phyloP scores from a whole-genome alignment of 2,329 filamentous ascomycete species.

The Achaetomium macrosporum region DNA sequence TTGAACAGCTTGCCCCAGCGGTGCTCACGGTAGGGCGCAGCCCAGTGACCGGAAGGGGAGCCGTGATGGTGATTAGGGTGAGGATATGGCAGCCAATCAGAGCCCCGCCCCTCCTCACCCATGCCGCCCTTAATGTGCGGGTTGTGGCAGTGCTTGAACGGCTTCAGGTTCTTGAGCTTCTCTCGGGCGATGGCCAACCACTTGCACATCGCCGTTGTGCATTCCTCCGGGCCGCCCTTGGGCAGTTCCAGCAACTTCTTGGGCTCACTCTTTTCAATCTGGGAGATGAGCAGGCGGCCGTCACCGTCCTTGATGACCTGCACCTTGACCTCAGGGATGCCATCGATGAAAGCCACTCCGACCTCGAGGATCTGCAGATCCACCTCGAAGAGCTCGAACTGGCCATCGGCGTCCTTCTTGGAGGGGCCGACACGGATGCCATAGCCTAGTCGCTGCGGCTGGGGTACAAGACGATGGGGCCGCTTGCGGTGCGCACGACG shows the following conservation, averaged over 20 bases:
- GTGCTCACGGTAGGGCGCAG: constrained; percentile 22
- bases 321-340: constrained; percentile 51
- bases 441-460: constrained; percentile 42
- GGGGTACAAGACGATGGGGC: constrained; percentile 18
- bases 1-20: constrained; percentile 45
- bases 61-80: constrained; percentile 23
- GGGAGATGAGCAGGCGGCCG: constrained; percentile 50
- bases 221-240: constrained; percentile 26
- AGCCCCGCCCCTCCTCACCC: background rate
- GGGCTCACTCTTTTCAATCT: constrained; percentile 33
- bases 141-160: constrained; percentile 36
- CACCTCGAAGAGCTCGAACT: constrained; percentile 47
- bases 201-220: constrained; percentile 47
- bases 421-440: constrained; percentile 38
- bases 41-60: constrained; percentile 9
- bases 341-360: constrained; percentile 48
- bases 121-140: constrained; percentile 7
- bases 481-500: background rate
- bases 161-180: constrained; percentile 34
- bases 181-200: constrained; percentile 46
- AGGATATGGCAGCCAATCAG: background rate
- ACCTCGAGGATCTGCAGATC: constrained; percentile 57
- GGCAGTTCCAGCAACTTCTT: constrained; percentile 7
- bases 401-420: constrained; percentile 45
- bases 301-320: constrained; percentile 55